These are phyloP conservation scores for Pyrrhoderma noxium DNA, from an alignment of 1,284 basidiomycete species.

Conservation along the genomic window DNA sequence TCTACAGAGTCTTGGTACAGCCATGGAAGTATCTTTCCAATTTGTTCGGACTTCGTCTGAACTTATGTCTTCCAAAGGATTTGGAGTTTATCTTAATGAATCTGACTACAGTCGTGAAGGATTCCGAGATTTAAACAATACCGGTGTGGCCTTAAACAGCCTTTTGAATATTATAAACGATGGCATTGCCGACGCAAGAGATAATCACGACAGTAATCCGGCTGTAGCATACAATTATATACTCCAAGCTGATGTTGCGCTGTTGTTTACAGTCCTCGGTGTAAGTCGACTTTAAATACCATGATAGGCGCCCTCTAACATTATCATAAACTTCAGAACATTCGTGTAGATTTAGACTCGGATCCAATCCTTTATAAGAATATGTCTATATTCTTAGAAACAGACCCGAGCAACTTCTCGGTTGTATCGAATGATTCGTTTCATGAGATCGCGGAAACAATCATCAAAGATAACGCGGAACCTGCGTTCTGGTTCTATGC, in stretches of 20 bases:
- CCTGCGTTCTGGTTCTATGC: slow-evolving; percentile 18
- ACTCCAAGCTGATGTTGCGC: slow-evolving; percentile 5
- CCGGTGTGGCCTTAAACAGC: slow-evolving; percentile 10
- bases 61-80: slow-evolving; percentile 5
- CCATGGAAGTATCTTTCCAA: slow-evolving; percentile 14
- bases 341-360: slow-evolving; percentile 10
- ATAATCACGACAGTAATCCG: slow-evolving; percentile 1
- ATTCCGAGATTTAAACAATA: slow-evolving; percentile 11
- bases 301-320: background rate
- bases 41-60: slow-evolving; percentile 5
- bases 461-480: slow-evolving; percentile 11
- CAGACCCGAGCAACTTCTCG: background rate
- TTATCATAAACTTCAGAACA: slow-evolving; percentile 14
- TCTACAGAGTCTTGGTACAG: slow-evolving; percentile 12
- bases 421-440: slow-evolving; percentile 8
- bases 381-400: slow-evolving; percentile 11
- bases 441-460: slow-evolving; percentile 6
- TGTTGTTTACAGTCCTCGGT: slow-evolving; percentile 10
- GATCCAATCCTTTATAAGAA: slow-evolving; percentile 6
- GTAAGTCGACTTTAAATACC: background rate
- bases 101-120: slow-evolving; percentile 3
- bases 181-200: slow-evolving; percentile 6
- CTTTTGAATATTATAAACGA: slow-evolving; percentile 8
- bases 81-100: slow-evolving; percentile 11
- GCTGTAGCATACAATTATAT: slow-evolving; percentile 1